Percentiles rank a stretch among this genome's conserved stretches.
These are phyloP conservation scores for Pichia sp. DNA, from an alignment of 1,139 yeast species.

Conservation along the genomic window DNA sequence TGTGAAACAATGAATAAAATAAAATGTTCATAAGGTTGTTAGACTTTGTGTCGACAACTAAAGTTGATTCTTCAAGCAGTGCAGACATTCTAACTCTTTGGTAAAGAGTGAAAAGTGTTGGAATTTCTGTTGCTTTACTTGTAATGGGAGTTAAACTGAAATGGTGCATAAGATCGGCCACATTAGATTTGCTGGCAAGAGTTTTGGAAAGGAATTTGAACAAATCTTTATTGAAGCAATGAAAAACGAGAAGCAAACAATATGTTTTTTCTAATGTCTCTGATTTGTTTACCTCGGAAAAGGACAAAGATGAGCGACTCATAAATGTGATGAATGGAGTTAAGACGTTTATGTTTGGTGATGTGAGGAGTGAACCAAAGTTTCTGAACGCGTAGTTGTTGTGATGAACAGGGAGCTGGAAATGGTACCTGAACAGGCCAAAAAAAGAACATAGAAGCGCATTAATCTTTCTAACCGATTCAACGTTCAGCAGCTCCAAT, in stretches of 20 bases:
- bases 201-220: conserved; percentile 9
- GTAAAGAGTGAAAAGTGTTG: conserved; percentile 21
- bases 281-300: conserved; percentile 19
- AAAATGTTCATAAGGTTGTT: conserved; percentile 17
- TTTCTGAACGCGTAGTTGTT: conserved; percentile 27
- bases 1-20: conserved; percentile 17
- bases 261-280: conserved; percentile 23
- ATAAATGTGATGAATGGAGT: conserved; percentile 19
- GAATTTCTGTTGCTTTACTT: conserved; percentile 6
- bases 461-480: conserved; percentile 15
- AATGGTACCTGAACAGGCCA: conserved; percentile 27
- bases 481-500: conserved; percentile 12
- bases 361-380: conserved; percentile 23
- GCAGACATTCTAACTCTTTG: conserved; percentile 20
- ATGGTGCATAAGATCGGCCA: conserved; percentile 2
- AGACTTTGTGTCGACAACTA: conserved; percentile 19
- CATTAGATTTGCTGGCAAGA: neutral
- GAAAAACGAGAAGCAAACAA: conserved; percentile 21
- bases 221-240: conserved; percentile 20
- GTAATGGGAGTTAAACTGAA: conserved; percentile 3
- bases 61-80: conserved; percentile 22
- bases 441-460: conserved; percentile 18
- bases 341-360: conserved; percentile 16
- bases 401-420: conserved; percentile 25
- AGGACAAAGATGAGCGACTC: conserved; percentile 15